Percentiles rank a stretch among this genome's conserved stretches.
Conservation (phyloP, 768 basidiomycete genomes). For the Chlorophyllum brunneum region DNA sequence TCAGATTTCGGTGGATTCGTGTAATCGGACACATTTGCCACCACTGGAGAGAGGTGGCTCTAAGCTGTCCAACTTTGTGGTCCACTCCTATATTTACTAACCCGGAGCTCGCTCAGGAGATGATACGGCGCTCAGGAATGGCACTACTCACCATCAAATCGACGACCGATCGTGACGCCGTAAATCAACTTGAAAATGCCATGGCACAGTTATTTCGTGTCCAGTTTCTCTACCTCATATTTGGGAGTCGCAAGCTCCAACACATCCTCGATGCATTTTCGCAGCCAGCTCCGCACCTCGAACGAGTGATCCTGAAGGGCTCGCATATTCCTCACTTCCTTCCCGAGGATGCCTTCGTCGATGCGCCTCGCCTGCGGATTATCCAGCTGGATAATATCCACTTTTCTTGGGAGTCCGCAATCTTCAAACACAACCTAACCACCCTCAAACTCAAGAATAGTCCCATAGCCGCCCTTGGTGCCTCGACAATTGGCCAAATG, state of each 20-base stretch:
- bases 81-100: constrained; percentile 28
- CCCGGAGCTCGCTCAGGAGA: constrained; percentile 35
- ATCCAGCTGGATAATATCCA: not conserved
- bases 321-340: not conserved
- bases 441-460: not conserved
- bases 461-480: not conserved
- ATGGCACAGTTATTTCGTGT: constrained; percentile 28
- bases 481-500: constrained; percentile 1
- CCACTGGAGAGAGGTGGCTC: constrained; percentile 41
- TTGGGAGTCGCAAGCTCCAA: constrained; percentile 4
- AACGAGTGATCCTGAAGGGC: not conserved
- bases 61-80: constrained; percentile 40
- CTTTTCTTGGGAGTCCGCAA: constrained; percentile 1
- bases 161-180: constrained; percentile 17
- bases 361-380: constrained; percentile 4
- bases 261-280: not conserved
- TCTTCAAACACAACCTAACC: constrained; percentile 9
- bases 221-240: constrained; percentile 26
- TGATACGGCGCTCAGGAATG: constrained; percentile 42
- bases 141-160: constrained; percentile 29
- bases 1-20: constrained; percentile 28
- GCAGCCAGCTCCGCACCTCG: constrained; percentile 5
- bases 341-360: constrained; percentile 1
- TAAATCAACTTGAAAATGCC: constrained; percentile 17
- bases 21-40: constrained; percentile 34